Evolutionary conservation across 805 yeast genomes (phyloP).

Genomic region (Myxozyma sirexii): DNA sequence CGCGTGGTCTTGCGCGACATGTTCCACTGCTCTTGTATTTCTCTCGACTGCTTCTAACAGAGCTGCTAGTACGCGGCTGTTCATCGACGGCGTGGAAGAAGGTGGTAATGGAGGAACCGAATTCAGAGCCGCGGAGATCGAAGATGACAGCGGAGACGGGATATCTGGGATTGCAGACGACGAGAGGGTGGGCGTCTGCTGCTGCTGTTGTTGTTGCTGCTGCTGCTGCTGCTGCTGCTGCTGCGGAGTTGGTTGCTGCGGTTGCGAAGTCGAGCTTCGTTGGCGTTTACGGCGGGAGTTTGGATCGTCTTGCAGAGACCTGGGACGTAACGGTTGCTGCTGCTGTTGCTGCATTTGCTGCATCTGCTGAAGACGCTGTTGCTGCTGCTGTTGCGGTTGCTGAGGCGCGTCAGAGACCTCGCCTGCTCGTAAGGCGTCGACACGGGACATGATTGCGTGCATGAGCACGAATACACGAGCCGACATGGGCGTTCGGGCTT

Average conservation of each 20-base stretch:
- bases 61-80: slow-evolving; percentile 10
- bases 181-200: slow-evolving; percentile 7
- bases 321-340: slow-evolving; percentile 10
- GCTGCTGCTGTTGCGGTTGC: slow-evolving; percentile 10
- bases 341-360: slow-evolving; percentile 12
- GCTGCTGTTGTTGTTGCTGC: slow-evolving; percentile 7
- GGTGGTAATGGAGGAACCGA: not conserved
- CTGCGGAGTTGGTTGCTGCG: not conserved
- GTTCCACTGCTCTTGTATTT: slow-evolving; percentile 21
- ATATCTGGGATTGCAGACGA: not conserved
- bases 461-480: slow-evolving; percentile 22
- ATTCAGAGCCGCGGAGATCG: not conserved
- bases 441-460: slow-evolving; percentile 27
- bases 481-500: slow-evolving; percentile 32
- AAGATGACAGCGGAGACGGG: slow-evolving; percentile 6
- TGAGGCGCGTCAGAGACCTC: not conserved
- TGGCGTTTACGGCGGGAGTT: slow-evolving; percentile 18
- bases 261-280: slow-evolving; percentile 5
- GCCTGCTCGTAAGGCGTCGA: slow-evolving; percentile 12
- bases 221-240: no score
- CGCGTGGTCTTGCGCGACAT: slow-evolving; percentile 9
- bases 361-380: slow-evolving; percentile 1
- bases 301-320: slow-evolving; percentile 10
- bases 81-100: not conserved
- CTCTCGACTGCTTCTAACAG: slow-evolving; percentile 24